Conservation (phyloP, 768 basidiomycete species). For the Pulveroboletus sp. region DNA sequence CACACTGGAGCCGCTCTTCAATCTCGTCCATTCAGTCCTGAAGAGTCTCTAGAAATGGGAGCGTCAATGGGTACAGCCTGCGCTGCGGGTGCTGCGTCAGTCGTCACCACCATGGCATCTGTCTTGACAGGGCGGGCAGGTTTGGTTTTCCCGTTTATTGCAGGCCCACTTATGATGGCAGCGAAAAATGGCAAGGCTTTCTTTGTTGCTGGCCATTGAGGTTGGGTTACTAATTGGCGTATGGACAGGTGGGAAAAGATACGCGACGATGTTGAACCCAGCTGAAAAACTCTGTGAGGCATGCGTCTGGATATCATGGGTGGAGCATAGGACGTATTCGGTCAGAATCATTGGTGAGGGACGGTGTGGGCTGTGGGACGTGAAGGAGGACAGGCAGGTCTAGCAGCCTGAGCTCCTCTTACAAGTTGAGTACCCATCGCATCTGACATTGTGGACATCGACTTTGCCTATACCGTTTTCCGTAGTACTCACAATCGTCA, state of each 20-base stretch:
- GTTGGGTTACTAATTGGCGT: no score
- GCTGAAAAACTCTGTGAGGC: conserved; percentile 11
- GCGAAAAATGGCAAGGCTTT: conserved; percentile 11
- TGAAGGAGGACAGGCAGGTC: conserved; percentile 9
- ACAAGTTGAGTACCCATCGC: no score
- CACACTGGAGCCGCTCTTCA: no score
- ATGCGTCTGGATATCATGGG: conserved; percentile 22
- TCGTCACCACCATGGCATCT: conserved; percentile 9
- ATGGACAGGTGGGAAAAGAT: conserved; percentile 8
- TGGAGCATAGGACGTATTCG: conserved; percentile 18
- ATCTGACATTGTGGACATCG: no score
- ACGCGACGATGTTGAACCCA: conserved; percentile 3
- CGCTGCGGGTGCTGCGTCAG: conserved; percentile 19
- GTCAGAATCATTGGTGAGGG: conserved; percentile 9
- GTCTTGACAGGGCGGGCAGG: conserved; percentile 3
- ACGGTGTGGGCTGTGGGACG: conserved; percentile 16
- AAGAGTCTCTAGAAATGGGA: conserved; percentile 19
- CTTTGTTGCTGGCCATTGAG: no score
- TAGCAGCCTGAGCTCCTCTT: conserved; percentile 1
- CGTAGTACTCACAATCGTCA: no score
- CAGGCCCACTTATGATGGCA: conserved; percentile 8
- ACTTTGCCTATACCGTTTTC: no score
- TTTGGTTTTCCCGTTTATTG: background rate
- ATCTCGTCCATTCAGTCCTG: conserved; percentile 11
- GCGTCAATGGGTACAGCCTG: conserved; percentile 15